phyloP scores from a whole-genome alignment of 257 asterid species.

The Cruciata laevipes region DNA sequence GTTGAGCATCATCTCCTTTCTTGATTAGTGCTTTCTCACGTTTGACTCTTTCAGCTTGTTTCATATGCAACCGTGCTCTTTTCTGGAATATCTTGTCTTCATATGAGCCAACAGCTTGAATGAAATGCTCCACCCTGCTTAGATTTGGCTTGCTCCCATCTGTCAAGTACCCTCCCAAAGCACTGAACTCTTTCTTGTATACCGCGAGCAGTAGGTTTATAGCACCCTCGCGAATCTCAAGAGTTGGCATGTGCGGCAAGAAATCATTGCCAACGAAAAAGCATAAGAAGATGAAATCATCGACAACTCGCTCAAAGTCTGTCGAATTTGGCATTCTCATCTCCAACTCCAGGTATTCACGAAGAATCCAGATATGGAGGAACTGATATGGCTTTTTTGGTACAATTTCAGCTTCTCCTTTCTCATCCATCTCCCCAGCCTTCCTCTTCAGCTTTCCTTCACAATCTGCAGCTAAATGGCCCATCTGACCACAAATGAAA shows the following conservation, averaged over 20 bases:
- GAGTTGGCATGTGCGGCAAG: slow-evolving; percentile 98
- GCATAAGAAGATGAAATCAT: slow-evolving; percentile 92
- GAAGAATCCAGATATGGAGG: slow-evolving; percentile 86
- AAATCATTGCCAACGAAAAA: slow-evolving; percentile 97
- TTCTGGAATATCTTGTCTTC: slow-evolving; percentile 90
- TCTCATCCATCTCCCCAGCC: slow-evolving; percentile 93
- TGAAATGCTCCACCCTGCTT: slow-evolving; percentile 71
- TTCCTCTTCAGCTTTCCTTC: slow-evolving; percentile 92
- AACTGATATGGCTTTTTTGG: slow-evolving; percentile 96
- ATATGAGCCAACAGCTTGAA: slow-evolving; percentile 88
- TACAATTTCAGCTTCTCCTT: slow-evolving; percentile 62
- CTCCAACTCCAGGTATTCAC: slow-evolving; percentile 89
- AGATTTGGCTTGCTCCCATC: slow-evolving; percentile 86
- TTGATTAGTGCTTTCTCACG: slow-evolving; percentile 64
- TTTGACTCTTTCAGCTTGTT: slow-evolving; percentile 81
- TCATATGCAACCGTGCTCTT: slow-evolving; percentile 76
- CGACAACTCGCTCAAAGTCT: slow-evolving; percentile 76
- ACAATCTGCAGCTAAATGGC: slow-evolving; percentile 85
- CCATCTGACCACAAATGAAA: slow-evolving; percentile 93
- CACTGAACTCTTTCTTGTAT: slow-evolving; percentile 77
- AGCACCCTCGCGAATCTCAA: slow-evolving; percentile 50
- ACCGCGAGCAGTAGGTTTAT: slow-evolving; percentile 91
- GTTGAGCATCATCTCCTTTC: slow-evolving; percentile 82
- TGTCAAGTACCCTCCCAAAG: slow-evolving; percentile 75
- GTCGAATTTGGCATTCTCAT: slow-evolving; percentile 83